Conservation (phyloP, 1,139 yeast species). For the Geotrichum fermentans region DNA sequence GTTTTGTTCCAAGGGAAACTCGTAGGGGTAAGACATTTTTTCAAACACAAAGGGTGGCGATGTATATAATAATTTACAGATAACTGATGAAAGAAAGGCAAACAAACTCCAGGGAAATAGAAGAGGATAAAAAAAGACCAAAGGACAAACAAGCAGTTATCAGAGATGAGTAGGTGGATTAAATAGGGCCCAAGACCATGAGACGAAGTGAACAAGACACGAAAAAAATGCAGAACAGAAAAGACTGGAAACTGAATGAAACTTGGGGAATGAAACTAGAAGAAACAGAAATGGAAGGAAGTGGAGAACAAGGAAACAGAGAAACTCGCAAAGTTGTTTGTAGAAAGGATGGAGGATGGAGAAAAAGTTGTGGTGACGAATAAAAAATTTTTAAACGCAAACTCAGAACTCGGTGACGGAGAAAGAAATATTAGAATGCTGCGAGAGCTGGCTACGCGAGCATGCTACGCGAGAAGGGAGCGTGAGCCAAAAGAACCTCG, state of each 20-base stretch:
- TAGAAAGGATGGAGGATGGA: not conserved
- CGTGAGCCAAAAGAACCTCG: too few relatives aligned
- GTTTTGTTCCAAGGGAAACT: constrained; percentile 8
- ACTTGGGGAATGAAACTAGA: not conserved
- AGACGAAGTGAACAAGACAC: not conserved
- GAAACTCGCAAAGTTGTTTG: not conserved
- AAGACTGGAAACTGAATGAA: constrained; percentile 4
- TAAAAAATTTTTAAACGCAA: too few relatives aligned
- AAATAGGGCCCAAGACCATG: too few relatives aligned
- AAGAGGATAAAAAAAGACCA: too few relatives aligned
- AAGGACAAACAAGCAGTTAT: too few relatives aligned
- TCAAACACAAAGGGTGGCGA: not conserved
- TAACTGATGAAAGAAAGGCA: not conserved
- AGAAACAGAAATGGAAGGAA: not conserved
- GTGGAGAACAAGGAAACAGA: not conserved
- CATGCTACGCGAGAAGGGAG: too few relatives aligned
- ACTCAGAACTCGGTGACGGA: too few relatives aligned
- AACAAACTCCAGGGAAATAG: too few relatives aligned
- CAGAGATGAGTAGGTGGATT: too few relatives aligned
- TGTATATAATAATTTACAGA: not conserved
- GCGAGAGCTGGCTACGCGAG: too few relatives aligned
- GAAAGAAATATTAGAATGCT: too few relatives aligned
- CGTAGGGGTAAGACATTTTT: constrained; percentile 15
- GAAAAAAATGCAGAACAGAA: constrained; percentile 2
- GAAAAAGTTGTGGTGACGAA: too few relatives aligned